Conservation (phyloP, 1,284 basidiomycete species). For the Taiwanofungus camphoratus region DNA sequence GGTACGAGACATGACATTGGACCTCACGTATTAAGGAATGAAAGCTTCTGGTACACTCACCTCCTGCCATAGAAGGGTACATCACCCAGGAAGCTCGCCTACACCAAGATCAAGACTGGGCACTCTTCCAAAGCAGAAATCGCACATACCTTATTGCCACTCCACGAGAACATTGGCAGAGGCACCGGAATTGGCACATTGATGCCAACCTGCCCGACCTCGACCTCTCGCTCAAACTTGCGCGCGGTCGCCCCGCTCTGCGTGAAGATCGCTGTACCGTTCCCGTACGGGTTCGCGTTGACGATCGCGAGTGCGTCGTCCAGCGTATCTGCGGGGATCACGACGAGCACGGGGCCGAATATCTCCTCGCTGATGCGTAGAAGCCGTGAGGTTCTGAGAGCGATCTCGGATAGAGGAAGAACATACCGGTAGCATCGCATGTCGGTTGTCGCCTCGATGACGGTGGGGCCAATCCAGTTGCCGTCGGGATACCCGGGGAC, state of each 20-base stretch:
- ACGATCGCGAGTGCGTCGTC: slow-evolving; percentile 91
- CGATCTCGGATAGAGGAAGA: not conserved
- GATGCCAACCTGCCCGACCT: slow-evolving; percentile 91
- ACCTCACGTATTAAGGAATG: not conserved
- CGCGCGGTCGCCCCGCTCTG: slow-evolving; percentile 95
- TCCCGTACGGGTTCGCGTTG: slow-evolving; percentile 87
- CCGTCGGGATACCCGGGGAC: slow-evolving; percentile 82
- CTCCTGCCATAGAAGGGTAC: slow-evolving; percentile 87
- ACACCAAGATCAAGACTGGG: slow-evolving; percentile 31
- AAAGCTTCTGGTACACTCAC: slow-evolving; percentile 30
- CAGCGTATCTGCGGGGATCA: slow-evolving; percentile 79
- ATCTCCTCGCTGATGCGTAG: slow-evolving; percentile 73
- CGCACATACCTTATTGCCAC: slow-evolving; percentile 71
- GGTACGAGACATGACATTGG: not conserved
- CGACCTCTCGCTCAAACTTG: slow-evolving; percentile 86
- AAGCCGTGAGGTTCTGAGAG: slow-evolving; percentile 1
- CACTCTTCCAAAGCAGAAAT: slow-evolving; percentile 9
- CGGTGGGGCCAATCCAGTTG: slow-evolving; percentile 94
- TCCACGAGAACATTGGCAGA: slow-evolving; percentile 90
- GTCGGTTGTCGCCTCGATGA: slow-evolving; percentile 76
- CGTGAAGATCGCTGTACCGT: slow-evolving; percentile 96
- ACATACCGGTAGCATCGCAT: slow-evolving; percentile 87
- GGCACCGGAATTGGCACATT: slow-evolving; percentile 93
- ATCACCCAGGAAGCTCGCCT: slow-evolving; percentile 83
- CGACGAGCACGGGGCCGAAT: slow-evolving; percentile 87